Evolutionary conservation across 2,329 filamentous ascomycete species (phyloP), one percentile per base, ranked within the genome.

Genomic region (Cercospora brassicicola): DNA sequence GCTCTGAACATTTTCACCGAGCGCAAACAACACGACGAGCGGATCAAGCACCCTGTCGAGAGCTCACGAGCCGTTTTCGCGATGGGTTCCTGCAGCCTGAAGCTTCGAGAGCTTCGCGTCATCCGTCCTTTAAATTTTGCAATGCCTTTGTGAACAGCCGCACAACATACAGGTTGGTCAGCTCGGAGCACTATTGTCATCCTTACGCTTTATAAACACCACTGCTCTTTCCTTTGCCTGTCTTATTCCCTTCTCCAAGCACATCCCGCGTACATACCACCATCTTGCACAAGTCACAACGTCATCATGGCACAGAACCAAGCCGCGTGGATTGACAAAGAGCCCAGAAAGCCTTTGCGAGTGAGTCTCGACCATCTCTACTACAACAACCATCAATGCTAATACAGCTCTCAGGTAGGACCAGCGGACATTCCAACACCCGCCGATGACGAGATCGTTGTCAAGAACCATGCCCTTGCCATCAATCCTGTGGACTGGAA

Each of bases 401-500:
- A 10, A 56, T n/a, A 10, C 31, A 18, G 18, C 28, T 8, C 8
- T 23, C 67, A 75, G 45, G 72, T 81, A 31, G 75, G 68, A 15
- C 57, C 74, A 15, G 75, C 75, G 13, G 72, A 75, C 1, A 71
- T 78, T 60, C 78, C 78, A 26, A 74, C 72, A 56, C 74, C 79
- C 23, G 75, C 70, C 8, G 64, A 74, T 26, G 71, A 76, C 39
- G 75, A 80, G 42, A 64, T 81, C 59, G 69, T 81, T 10, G 71
- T 81, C 64, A 76, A 76, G 65, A 78, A 78, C 72, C 70, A 75
- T 59, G 78, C 78, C 9, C 56, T 79, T 10, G 79, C 79, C 10
- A 76, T 80, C 66, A 81, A 81, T 65, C 80, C 80, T 10, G 77
- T 79, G 1, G 79, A 81, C 70, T 78, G 77, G 76, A 79, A 79